Conservation (phyloP, 805 yeast genomes). For the Tetrapisispora arboricola region DNA sequence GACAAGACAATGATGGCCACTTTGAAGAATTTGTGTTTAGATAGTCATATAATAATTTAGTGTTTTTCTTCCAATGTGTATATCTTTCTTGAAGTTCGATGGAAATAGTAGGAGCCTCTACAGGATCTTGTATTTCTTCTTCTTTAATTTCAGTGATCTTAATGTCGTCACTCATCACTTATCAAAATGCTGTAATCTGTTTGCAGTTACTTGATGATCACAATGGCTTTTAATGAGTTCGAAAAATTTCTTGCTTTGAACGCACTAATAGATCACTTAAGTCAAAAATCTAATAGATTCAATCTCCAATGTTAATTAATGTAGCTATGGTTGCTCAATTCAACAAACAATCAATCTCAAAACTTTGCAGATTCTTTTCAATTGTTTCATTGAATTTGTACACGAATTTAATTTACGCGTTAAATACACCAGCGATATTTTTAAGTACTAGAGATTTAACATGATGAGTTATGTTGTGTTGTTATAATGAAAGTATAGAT, state of each 20-base stretch:
- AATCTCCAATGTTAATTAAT: no score
- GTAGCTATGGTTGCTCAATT: no score
- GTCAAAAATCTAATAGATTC: no score
- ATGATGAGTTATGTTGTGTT: no score
- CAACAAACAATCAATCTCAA: no score
- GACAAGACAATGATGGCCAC: conserved; percentile 63
- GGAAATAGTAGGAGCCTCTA: conserved; percentile 6
- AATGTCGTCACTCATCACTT: neutral
- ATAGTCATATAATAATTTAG: conserved; percentile 64
- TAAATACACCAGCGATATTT: no score
- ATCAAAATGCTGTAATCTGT: neutral
- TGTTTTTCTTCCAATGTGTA: conserved; percentile 65
- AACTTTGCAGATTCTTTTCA: neutral
- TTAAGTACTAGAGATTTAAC: no score
- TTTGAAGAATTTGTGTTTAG: conserved; percentile 57
- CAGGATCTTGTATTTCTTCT: neutral
- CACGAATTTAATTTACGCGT: neutral
- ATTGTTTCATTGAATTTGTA: neutral
- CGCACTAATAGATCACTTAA: no score
- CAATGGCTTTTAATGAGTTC: no score
- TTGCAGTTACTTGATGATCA: neutral
- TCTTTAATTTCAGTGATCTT: neutral
- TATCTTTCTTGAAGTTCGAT: conserved; percentile 25
- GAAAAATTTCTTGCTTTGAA: no score
- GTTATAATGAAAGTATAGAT: no score